Conservation (phyloP, 495 filamentous ascomycete genomes). For the Aspergillus nidulans region DNA sequence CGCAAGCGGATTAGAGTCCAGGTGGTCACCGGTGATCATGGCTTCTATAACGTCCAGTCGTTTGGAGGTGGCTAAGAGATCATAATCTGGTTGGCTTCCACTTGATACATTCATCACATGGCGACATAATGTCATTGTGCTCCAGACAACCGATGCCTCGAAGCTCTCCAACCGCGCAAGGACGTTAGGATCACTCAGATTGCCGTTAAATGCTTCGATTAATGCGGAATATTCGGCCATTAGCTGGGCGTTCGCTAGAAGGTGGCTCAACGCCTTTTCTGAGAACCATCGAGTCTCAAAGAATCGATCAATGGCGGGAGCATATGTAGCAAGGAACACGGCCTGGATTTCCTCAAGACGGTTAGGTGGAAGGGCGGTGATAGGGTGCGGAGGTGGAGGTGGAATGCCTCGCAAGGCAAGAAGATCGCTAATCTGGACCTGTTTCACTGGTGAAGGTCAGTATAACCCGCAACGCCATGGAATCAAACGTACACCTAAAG, state of each 20-base stretch:
- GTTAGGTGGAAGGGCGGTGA: constrained; percentile 47
- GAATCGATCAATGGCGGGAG: constrained; percentile 69
- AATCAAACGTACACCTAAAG: constrained; percentile 33
- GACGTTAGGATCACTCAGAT: constrained; percentile 36
- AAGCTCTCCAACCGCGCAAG: constrained; percentile 54
- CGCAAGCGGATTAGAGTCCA: constrained; percentile 54
- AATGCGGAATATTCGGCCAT: constrained; percentile 61
- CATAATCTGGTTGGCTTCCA: constrained; percentile 41
- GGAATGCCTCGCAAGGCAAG: constrained; percentile 60
- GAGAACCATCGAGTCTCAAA: constrained; percentile 84
- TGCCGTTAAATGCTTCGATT: constrained; percentile 46
- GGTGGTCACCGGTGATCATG: constrained; percentile 63
- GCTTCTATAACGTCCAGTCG: constrained; percentile 72
- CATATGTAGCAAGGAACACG: constrained; percentile 73
- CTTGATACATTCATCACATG: constrained; percentile 37
- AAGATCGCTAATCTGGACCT: constrained; percentile 71
- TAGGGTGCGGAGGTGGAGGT: constrained; percentile 56
- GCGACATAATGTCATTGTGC: constrained; percentile 49
- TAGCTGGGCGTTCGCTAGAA: constrained; percentile 55
- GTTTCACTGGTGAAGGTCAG: constrained; percentile 49
- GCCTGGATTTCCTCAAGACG: constrained; percentile 65
- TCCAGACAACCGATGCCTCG: constrained; percentile 70
- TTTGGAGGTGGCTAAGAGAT: constrained; percentile 57
- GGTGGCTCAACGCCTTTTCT: constrained; percentile 43
- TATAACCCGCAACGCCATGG: neutral